These are phyloP conservation scores for Phytopythium sindhum DNA, from an alignment of 352 stramenopile genomes.

Conservation along the genomic window DNA sequence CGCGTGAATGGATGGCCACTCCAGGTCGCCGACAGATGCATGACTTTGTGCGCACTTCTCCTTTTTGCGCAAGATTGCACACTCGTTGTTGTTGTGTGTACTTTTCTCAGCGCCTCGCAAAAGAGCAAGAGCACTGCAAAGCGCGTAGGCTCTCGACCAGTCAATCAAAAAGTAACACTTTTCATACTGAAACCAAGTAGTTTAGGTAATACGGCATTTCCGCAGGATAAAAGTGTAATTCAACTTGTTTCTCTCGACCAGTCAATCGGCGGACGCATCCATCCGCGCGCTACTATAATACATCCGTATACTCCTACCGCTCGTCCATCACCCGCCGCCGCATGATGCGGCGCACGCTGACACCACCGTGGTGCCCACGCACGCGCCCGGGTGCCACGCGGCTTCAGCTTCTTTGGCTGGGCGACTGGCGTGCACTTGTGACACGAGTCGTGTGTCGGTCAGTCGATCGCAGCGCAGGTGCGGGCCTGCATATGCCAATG, in stretches of 20 bases:
- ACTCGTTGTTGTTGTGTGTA: not conserved
- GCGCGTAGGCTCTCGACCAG: not conserved
- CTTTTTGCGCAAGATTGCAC: not conserved
- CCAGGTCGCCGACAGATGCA: not conserved
- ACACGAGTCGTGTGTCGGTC: too few relatives aligned
- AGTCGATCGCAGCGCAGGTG: not conserved
- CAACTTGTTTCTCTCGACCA: too few relatives aligned
- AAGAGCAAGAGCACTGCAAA: not conserved
- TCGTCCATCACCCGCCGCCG: not conserved
- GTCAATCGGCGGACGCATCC: not conserved
- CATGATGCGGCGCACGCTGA: too few relatives aligned
- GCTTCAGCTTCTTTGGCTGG: not conserved
- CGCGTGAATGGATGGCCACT: too few relatives aligned
- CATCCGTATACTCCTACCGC: not conserved
- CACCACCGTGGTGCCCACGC: too few relatives aligned
- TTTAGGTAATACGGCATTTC: too few relatives aligned
- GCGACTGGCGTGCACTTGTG: not conserved
- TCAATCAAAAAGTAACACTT: too few relatives aligned
- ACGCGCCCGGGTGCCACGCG: too few relatives aligned
- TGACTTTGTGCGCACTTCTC: not conserved
- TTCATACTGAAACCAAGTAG: too few relatives aligned
- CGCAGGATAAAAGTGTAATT: too few relatives aligned
- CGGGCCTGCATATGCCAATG: too few relatives aligned
- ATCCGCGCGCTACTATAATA: not conserved
- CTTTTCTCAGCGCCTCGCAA: not conserved